These are phyloP conservation scores for Beta macrorhiza DNA, from an alignment of 179 eudicot species.

Conservation along the genomic window DNA sequence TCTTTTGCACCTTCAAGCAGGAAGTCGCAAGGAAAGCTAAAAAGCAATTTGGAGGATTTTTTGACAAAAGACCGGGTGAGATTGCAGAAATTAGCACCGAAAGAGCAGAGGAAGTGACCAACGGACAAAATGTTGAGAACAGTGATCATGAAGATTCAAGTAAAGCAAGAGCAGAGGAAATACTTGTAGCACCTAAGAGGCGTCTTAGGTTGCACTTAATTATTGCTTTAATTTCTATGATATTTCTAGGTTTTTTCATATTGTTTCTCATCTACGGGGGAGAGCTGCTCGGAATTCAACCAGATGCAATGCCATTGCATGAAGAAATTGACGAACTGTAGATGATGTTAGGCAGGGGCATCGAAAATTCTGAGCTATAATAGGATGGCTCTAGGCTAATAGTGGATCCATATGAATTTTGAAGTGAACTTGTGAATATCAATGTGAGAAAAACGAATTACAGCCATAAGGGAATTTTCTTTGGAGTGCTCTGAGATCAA, in stretches of 20 bases:
- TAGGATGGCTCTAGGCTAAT: background rate
- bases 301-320: slow-evolving; percentile 33
- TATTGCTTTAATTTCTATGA: slow-evolving; percentile 13
- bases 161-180: slow-evolving; percentile 30
- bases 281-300: slow-evolving; percentile 28
- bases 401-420: background rate
- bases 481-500: too few species aligned
- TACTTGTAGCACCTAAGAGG: slow-evolving; percentile 28
- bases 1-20: slow-evolving; percentile 35
- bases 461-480: background rate
- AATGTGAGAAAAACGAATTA: background rate
- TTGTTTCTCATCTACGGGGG: slow-evolving; percentile 19
- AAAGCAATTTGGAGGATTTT: slow-evolving; percentile 88
- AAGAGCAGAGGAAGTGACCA: slow-evolving; percentile 30
- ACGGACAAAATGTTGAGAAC: slow-evolving; percentile 24
- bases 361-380: background rate
- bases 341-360: background rate
- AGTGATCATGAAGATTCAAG: slow-evolving; percentile 32
- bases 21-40: slow-evolving; percentile 66
- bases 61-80: slow-evolving; percentile 89
- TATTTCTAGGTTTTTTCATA: slow-evolving; percentile 18
- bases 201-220: slow-evolving; percentile 9
- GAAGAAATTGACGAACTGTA: slow-evolving; percentile 29
- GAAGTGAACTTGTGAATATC: background rate
- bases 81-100: slow-evolving; percentile 56